phyloP scores from a whole-genome alignment of 768 basidiomycete species.

The Crepidotus variabilis region DNA sequence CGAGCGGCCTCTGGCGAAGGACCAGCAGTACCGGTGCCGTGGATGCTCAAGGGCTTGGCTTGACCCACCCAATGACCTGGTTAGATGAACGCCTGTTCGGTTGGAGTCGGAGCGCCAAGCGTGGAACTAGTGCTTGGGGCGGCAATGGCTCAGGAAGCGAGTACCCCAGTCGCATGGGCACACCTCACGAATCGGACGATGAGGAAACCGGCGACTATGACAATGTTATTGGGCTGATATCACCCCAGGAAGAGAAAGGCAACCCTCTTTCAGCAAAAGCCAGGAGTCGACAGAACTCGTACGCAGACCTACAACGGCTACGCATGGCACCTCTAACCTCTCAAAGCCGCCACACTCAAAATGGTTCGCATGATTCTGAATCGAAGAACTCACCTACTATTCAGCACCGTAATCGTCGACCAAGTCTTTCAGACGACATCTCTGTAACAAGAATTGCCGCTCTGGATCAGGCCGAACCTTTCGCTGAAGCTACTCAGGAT shows the following conservation, averaged over 20 bases:
- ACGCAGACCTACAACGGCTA: conserved; percentile 77
- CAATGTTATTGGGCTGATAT: conserved; percentile 71
- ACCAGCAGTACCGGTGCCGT: conserved; percentile 80
- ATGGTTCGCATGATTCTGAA: conserved; percentile 5
- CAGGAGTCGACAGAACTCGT: conserved; percentile 66
- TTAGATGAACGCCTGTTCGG: conserved; percentile 92
- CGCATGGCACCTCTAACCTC: conserved; percentile 33
- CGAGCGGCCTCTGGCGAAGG: conserved; percentile 72
- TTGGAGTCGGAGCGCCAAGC: conserved; percentile 74
- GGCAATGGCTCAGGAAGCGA: conserved; percentile 40
- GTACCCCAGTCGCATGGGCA: conserved; percentile 59
- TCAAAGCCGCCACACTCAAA: conserved; percentile 4
- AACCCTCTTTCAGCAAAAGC: conserved; percentile 31
- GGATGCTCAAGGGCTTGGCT: conserved; percentile 80
- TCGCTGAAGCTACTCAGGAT: conserved; percentile 60
- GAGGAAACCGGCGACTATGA: conserved; percentile 92
- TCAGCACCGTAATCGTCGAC: conserved; percentile 49
- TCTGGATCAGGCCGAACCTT: conserved; percentile 53
- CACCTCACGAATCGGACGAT: conserved; percentile 79
- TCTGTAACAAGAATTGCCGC: conserved; percentile 59
- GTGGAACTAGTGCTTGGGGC: conserved; percentile 88
- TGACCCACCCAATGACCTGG: conserved; percentile 94
- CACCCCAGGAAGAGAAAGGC: conserved; percentile 41
- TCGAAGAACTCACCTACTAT: conserved; percentile 34
- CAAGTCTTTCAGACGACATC: conserved; percentile 63